Evolutionary conservation across 768 basidiomycete genomes (phyloP).

Genomic region (Trametes meyenii): DNA sequence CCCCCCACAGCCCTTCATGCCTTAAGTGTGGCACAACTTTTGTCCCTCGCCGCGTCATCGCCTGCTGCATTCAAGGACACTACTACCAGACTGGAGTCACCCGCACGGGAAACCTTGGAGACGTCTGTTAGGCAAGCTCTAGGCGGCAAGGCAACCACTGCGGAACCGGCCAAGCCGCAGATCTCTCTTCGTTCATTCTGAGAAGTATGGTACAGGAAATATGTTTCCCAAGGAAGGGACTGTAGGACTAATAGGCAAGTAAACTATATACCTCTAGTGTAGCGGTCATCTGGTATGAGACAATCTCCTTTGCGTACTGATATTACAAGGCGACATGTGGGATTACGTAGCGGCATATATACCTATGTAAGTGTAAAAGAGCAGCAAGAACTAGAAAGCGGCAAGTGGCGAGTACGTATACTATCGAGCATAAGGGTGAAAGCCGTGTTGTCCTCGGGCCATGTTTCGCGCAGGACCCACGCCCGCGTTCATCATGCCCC

Average conservation of each 20-base stretch:
- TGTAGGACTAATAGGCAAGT: conserved; percentile 22
- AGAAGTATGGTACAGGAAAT: conserved; percentile 17
- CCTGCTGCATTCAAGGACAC: conserved; percentile 87
- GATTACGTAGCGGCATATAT: conserved; percentile 21
- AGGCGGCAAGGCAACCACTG: conserved; percentile 41
- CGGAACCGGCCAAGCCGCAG: conserved; percentile 61
- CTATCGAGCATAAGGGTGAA: conserved; percentile 77
- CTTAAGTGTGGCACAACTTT: conserved; percentile 65
- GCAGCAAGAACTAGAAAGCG: conserved; percentile 1
- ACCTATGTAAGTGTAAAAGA: conserved; percentile 15
- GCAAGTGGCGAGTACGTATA: background rate
- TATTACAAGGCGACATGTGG: conserved; percentile 22
- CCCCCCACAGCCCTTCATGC: conserved; percentile 51
- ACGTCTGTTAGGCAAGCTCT: conserved; percentile 77
- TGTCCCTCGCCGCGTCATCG: conserved; percentile 70
- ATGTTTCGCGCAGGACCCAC: conserved; percentile 70
- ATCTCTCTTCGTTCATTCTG: conserved; percentile 77
- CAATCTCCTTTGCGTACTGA: conserved; percentile 11
- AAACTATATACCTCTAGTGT: conserved; percentile 24
- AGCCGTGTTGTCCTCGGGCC: conserved; percentile 72
- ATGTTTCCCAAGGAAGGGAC: background rate
- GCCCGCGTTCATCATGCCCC: conserved; percentile 50
- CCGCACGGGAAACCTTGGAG: conserved; percentile 67
- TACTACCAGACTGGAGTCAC: conserved; percentile 62
- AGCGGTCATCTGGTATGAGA: conserved; percentile 22